Evolutionary conservation across 139 green algal genomes (phyloP).

Genomic region (Micractinium sp.): DNA sequence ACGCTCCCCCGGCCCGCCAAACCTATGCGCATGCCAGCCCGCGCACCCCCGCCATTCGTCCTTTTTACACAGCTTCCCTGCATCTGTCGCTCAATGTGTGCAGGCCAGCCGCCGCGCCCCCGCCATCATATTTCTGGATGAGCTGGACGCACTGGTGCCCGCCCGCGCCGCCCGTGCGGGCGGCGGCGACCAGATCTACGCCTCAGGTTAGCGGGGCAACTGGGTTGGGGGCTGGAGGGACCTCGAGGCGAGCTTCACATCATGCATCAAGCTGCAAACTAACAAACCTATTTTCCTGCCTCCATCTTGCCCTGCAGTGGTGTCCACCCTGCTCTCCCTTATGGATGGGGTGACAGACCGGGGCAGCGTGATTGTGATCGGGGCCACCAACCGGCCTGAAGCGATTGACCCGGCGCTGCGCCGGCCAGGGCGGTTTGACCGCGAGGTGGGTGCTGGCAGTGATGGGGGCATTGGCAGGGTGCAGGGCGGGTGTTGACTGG

Average conservation of each 20-base stretch:
- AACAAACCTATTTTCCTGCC: not conserved
- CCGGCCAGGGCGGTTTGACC: constrained; percentile 78
- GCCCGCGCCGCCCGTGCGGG: not conserved
- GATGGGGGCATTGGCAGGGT: not conserved
- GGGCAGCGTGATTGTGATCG: constrained; percentile 82
- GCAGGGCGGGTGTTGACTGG: too few relatives aligned
- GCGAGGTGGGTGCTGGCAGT: constrained; percentile 58
- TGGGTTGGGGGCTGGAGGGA: not conserved
- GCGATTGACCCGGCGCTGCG: constrained; percentile 77
- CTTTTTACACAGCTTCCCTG: too few relatives aligned
- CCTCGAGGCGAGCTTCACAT: not conserved
- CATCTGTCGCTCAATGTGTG: not conserved
- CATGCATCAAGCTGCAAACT: not conserved
- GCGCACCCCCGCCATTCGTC: too few relatives aligned
- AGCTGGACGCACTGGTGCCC: constrained; percentile 83
- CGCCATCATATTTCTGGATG: constrained; percentile 89
- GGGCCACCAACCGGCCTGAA: constrained; percentile 83
- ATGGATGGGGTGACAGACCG: constrained; percentile 84
- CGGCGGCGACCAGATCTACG: constrained; percentile 73
- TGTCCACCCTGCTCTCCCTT: constrained; percentile 89
- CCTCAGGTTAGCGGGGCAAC: constrained; percentile 36
- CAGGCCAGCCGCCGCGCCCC: constrained; percentile 53
- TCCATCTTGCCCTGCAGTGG: constrained; percentile 51
- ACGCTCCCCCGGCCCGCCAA: too few relatives aligned
- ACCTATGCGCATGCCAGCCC: too few relatives aligned